phyloP scores from a whole-genome alignment of 441 rosid species.

The Populus hybrid region DNA sequence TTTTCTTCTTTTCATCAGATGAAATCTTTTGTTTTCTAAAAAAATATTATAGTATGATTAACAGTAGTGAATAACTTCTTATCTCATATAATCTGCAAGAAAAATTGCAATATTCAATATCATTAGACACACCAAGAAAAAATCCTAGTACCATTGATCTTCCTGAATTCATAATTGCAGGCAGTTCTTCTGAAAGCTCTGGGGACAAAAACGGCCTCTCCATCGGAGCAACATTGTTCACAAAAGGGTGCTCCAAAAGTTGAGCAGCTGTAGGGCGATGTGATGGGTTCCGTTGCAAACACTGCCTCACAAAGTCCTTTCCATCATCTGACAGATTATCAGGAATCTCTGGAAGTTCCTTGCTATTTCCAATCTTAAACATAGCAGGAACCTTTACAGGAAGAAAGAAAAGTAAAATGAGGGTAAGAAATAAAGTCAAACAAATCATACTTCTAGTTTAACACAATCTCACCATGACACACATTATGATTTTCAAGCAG shows the following conservation, averaged over 20 bases:
- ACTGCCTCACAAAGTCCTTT: conserved; percentile 78
- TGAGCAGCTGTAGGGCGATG: conserved; percentile 76
- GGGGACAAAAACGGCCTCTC: conserved; percentile 48
- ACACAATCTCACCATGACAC: conserved; percentile 5
- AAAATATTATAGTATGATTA: too few species aligned
- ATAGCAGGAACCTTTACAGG: conserved; percentile 51
- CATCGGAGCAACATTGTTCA: conserved; percentile 56
- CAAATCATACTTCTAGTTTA: background rate
- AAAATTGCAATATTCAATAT: background rate
- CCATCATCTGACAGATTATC: conserved; percentile 85
- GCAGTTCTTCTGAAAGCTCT: conserved; percentile 41
- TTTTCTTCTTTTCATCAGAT: background rate
- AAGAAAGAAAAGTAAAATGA: background rate
- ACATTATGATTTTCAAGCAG: background rate
- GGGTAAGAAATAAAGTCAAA: background rate
- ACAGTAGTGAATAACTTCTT: background rate
- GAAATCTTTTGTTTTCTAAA: background rate
- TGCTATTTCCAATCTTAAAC: conserved; percentile 98
- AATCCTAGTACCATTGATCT: conserved; percentile 48
- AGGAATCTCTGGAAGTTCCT: conserved; percentile 94
- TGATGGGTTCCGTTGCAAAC: conserved; percentile 74
- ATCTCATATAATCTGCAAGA: background rate
- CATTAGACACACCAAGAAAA: background rate
- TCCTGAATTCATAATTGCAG: conserved; percentile 40
- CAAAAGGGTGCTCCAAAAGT: conserved; percentile 85